phyloP scores from a whole-genome alignment of 495 filamentous ascomycete genomes.

The Neurospora tetrasperma region DNA sequence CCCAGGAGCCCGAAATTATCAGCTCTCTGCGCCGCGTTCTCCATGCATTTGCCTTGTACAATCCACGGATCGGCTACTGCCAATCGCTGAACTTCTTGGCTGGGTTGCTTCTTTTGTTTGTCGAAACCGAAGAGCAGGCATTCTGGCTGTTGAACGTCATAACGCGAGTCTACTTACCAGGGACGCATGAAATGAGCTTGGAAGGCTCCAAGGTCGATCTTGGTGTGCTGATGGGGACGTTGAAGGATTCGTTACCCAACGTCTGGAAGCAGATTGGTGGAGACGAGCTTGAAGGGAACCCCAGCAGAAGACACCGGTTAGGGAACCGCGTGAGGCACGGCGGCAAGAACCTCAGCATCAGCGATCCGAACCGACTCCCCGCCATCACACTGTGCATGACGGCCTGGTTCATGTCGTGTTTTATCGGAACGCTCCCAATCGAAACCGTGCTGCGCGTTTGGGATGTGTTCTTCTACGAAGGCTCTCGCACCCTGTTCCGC shows the following conservation, averaged over 20 bases:
- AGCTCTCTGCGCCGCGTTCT: constrained; percentile 73
- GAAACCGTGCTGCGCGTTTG: constrained; percentile 87
- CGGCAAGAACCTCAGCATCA: constrained; percentile 15
- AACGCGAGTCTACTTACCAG: constrained; percentile 76
- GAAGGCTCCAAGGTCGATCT: constrained; percentile 93
- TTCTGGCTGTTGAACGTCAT: constrained; percentile 95
- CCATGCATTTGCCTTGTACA: constrained; percentile 80
- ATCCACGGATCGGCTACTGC: constrained; percentile 86
- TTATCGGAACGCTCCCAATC: constrained; percentile 84
- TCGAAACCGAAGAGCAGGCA: constrained; percentile 74
- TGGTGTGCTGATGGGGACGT: constrained; percentile 77
- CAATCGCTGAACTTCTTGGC: constrained; percentile 96
- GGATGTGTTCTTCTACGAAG: constrained; percentile 95
- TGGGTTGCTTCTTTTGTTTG: constrained; percentile 88
- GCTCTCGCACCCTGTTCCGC: constrained; percentile 88
- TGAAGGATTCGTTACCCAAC: constrained; percentile 74
- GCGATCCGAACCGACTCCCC: constrained; percentile 52
- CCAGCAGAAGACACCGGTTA: constrained; percentile 28
- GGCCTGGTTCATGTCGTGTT: constrained; percentile 98
- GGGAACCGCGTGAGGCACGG: constrained; percentile 24
- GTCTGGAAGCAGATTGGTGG: constrained; percentile 85
- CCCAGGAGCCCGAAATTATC: constrained; percentile 66
- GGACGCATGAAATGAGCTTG: constrained; percentile 83
- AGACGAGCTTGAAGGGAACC: constrained; percentile 48
- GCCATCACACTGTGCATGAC: constrained; percentile 89